Evolutionary conservation across 805 yeast species (phyloP).

Genomic region (Ogataea paraovalis): DNA sequence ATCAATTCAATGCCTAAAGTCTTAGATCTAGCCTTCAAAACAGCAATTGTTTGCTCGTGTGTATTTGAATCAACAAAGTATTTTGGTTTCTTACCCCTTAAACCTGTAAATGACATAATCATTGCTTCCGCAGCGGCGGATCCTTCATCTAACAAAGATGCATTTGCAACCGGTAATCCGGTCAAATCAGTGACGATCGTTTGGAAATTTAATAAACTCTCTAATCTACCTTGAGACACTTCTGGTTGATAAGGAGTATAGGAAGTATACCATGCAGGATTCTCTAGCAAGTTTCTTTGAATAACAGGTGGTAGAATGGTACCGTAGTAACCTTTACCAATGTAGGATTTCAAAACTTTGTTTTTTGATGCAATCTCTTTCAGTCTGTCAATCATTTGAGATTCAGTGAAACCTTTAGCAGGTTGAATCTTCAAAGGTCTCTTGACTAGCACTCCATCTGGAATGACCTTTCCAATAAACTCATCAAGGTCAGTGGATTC

Average conservation of each 20-base stretch:
- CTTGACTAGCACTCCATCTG: conserved; percentile 66
- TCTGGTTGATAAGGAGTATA: conserved; percentile 99
- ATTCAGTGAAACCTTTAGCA: conserved; percentile 70
- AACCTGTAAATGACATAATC: conserved; percentile 69
- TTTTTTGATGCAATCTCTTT: conserved; percentile 70
- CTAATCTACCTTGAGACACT: conserved; percentile 93
- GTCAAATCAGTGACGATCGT: conserved; percentile 89
- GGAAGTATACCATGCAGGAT: conserved; percentile 98
- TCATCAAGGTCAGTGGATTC: conserved; percentile 66
- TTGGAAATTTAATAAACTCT: conserved; percentile 85
- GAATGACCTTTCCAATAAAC: conserved; percentile 72
- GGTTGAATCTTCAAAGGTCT: conserved; percentile 70
- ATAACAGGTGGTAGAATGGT: conserved; percentile 88
- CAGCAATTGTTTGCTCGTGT: conserved; percentile 84
- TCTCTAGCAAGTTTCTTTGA: conserved; percentile 85
- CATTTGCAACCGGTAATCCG: conserved; percentile 92
- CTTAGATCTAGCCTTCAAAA: conserved; percentile 71
- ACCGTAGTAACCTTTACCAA: conserved; percentile 94
- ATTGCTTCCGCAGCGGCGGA: conserved; percentile 98
- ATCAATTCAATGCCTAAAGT: conserved; percentile 67
- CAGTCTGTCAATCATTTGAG: conserved; percentile 70
- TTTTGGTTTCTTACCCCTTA: conserved; percentile 60
- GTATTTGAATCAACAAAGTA: conserved; percentile 73
- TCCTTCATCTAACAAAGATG: conserved; percentile 92
- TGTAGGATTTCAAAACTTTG: conserved; percentile 66